These are phyloP conservation scores for Fusarium duplospermum DNA, from an alignment of 2,329 filamentous ascomycete species.

Conservation along the genomic window DNA sequence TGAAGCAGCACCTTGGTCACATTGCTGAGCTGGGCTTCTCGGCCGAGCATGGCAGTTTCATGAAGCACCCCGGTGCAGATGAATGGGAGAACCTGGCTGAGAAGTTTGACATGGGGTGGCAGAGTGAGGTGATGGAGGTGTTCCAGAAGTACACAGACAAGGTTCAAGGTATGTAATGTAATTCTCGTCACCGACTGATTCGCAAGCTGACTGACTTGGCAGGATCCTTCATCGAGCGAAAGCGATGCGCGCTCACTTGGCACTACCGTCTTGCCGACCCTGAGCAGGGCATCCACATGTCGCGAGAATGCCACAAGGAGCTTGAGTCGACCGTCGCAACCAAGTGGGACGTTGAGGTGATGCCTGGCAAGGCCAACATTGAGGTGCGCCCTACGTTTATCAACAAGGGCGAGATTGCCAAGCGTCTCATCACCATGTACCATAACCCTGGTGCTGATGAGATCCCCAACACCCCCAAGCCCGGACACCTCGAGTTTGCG, in stretches of 20 bases:
- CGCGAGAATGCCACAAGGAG: conserved; percentile 83
- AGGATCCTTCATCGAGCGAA: conserved; percentile 94
- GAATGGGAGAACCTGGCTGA: conserved; percentile 92
- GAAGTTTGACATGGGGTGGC: conserved; percentile 91
- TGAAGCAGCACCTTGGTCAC: conserved; percentile 92
- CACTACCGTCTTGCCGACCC: conserved; percentile 94
- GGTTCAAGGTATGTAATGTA: conserved; percentile 76
- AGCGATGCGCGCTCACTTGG: conserved; percentile 95
- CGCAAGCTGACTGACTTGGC: conserved; percentile 10
- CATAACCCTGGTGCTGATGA: conserved; percentile 61
- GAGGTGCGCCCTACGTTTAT: conserved; percentile 97
- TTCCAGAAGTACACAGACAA: conserved; percentile 91
- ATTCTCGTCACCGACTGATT: too few species aligned
- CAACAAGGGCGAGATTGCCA: conserved; percentile 97
- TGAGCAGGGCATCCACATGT: conserved; percentile 83
- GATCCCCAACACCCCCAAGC: conserved; percentile 54
- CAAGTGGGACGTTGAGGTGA: conserved; percentile 93
- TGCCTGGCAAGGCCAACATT: conserved; percentile 95
- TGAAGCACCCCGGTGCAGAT: conserved; percentile 79
- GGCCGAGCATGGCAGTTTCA: conserved; percentile 96
- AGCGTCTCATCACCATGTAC: conserved; percentile 82
- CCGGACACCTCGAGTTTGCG: conserved; percentile 80
- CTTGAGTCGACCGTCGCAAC: conserved; percentile 81
- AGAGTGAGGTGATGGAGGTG: conserved; percentile 82
- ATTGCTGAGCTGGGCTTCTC: conserved; percentile 91